phyloP scores from a whole-genome alignment of 2,329 filamentous ascomycete genomes.

The Clonostachys byssicola region DNA sequence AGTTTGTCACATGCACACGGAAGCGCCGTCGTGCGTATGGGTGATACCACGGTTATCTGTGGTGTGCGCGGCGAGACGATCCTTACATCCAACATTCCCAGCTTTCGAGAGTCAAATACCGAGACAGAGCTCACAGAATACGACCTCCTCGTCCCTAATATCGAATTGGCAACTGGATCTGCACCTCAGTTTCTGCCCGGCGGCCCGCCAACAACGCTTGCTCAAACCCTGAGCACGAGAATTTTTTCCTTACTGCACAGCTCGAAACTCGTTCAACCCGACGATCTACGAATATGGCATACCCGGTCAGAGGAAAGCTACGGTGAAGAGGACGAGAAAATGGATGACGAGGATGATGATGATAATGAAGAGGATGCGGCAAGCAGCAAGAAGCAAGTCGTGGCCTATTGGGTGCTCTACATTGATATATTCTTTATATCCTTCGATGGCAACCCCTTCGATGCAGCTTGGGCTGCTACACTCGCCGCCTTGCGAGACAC shows the following conservation, averaged over 20 bases:
- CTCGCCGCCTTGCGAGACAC: constrained; percentile 78
- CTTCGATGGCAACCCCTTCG: constrained; percentile 86
- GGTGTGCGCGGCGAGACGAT: constrained; percentile 86
- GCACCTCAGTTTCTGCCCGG: constrained; percentile 83
- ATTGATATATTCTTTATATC: constrained; percentile 95
- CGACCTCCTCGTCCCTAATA: constrained; percentile 84
- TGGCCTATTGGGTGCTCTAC: constrained; percentile 92
- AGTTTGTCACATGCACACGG: constrained; percentile 88
- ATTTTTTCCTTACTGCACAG: constrained; percentile 73
- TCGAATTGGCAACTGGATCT: constrained; percentile 88
- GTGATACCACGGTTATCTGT: constrained; percentile 92
- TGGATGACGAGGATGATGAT: constrained; percentile 33
- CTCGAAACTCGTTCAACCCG: constrained; percentile 60
- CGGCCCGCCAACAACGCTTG: constrained; percentile 71
- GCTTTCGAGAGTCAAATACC: constrained; percentile 44
- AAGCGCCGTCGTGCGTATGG: constrained; percentile 80
- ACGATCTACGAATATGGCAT: constrained; percentile 72
- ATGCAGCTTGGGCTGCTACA: constrained; percentile 83
- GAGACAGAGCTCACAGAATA: constrained; percentile 51
- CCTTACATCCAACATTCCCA: constrained; percentile 68
- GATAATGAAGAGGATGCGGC: constrained; percentile 18
- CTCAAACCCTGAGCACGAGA: constrained; percentile 80
- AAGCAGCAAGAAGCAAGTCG: constrained; percentile 44
- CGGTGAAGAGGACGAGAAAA: constrained; percentile 34
- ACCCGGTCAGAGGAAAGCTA: constrained; percentile 42